Conservation (phyloP, 495 filamentous ascomycete species). For the Aspergillus saccharolyticus region DNA sequence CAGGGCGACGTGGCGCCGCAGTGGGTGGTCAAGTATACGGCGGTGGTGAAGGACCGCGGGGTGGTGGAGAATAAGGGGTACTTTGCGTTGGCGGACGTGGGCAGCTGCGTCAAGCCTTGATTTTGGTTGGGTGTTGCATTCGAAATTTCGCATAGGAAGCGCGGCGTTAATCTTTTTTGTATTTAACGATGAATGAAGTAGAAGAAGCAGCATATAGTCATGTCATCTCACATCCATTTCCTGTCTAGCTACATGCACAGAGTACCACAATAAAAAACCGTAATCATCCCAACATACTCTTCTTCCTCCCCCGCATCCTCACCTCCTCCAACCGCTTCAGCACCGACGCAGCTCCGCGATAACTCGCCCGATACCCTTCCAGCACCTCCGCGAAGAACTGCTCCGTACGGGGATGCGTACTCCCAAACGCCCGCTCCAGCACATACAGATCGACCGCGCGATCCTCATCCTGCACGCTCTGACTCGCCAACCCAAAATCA, state of each 20-base stretch:
- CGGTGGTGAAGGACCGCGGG: conserved; percentile 91
- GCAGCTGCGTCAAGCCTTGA: conserved; percentile 32
- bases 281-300: conserved; percentile 62
- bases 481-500: conserved; percentile 88
- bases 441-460: conserved; percentile 96
- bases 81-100: conserved; percentile 76
- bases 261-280: background rate
- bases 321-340: conserved; percentile 86
- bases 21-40: conserved; percentile 98
- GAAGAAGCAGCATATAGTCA: background rate
- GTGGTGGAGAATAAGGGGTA: conserved; percentile 99
- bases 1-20: conserved; percentile 75
- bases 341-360: conserved; percentile 54
- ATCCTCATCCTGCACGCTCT: conserved; percentile 84
- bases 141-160: conserved; percentile 23
- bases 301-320: conserved; percentile 91
- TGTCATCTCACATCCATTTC: background rate
- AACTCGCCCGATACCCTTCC: conserved; percentile 54
- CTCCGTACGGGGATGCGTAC: conserved; percentile 88
- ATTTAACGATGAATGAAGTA: conserved; percentile 11
- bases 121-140: background rate
- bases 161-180: conserved; percentile 24
- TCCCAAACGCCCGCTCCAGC: conserved; percentile 90
- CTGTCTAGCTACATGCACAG: background rate
- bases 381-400: conserved; percentile 63